phyloP scores from a whole-genome alignment of 176 grass and related monocot genomes.

The Poa pratensis region DNA sequence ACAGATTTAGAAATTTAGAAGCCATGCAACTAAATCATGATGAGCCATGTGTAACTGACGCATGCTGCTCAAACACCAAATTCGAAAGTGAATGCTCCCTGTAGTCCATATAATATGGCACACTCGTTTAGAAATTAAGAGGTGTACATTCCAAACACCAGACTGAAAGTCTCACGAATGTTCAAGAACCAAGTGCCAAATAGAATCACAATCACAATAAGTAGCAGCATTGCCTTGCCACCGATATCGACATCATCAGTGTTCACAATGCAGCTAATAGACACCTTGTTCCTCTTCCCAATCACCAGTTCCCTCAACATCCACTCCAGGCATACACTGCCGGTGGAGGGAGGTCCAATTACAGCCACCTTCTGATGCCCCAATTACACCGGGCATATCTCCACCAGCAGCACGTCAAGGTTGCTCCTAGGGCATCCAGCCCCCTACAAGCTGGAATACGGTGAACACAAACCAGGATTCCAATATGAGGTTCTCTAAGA shows the following conservation, averaged over 20 bases:
- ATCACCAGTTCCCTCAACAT: not conserved
- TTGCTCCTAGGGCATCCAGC: not conserved
- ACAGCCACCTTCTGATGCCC: not conserved
- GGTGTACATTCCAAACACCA: not conserved
- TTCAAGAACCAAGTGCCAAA: not conserved
- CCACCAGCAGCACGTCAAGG: constrained; percentile 10
- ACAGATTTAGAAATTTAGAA: not conserved
- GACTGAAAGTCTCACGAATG: not conserved
- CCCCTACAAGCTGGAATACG: not conserved
- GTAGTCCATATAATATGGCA: not conserved
- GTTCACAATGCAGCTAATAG: constrained; percentile 10
- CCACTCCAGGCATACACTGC: not conserved
- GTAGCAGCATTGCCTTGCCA: not conserved
- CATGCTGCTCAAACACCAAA: not conserved
- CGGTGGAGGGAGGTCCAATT: not conserved
- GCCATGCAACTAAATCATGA: not conserved
- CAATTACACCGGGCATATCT: not conserved
- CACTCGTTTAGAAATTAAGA: not conserved
- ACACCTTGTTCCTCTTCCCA: not conserved
- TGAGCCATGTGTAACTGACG: not conserved
- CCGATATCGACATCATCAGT: constrained; percentile 1
- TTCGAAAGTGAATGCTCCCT: not conserved
- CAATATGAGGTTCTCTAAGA: not conserved
- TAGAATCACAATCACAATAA: not conserved
- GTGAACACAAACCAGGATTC: not conserved